These are phyloP conservation scores for Daldinia concentrica DNA, from an alignment of 495 filamentous ascomycete species.

Conservation along the genomic window DNA sequence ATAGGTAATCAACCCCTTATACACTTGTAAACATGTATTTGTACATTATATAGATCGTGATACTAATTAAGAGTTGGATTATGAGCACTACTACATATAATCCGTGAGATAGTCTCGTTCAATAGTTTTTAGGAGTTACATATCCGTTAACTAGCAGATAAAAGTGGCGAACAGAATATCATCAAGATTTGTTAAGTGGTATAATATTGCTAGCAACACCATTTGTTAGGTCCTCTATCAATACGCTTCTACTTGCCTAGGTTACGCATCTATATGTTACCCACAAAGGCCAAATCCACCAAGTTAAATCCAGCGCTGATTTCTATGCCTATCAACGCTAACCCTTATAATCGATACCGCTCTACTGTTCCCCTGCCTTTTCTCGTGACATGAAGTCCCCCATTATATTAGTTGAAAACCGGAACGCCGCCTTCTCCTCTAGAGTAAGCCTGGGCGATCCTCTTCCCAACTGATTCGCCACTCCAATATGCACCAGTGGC, in stretches of 20 bases:
- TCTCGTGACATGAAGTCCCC: not conserved
- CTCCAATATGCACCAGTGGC: conserved; percentile 93
- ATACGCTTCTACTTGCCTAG: not conserved
- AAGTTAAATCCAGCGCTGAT: not conserved
- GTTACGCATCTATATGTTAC: not conserved
- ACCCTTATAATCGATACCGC: not conserved
- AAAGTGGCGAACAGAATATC: not conserved
- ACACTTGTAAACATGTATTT: too few species aligned
- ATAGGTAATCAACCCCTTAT: too few species aligned
- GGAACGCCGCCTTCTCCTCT: conserved; percentile 31
- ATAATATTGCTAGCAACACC: not conserved
- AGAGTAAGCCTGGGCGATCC: conserved; percentile 60
- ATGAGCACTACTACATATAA: not conserved
- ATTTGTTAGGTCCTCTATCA: not conserved
- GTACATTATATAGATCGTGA: too few species aligned
- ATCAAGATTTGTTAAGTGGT: not conserved
- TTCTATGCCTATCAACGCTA: not conserved
- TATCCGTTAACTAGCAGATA: not conserved
- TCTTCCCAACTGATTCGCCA: conserved; percentile 78
- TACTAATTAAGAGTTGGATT: too few species aligned
- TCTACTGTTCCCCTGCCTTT: not conserved
- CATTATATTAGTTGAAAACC: conserved; percentile 14
- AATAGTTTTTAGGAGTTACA: not conserved
- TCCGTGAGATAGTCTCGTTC: not conserved
- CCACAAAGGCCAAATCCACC: not conserved